These are phyloP conservation scores for Symbiodinium pilosum DNA, from an alignment of 73 alveolate species.

Conservation along the genomic window DNA sequence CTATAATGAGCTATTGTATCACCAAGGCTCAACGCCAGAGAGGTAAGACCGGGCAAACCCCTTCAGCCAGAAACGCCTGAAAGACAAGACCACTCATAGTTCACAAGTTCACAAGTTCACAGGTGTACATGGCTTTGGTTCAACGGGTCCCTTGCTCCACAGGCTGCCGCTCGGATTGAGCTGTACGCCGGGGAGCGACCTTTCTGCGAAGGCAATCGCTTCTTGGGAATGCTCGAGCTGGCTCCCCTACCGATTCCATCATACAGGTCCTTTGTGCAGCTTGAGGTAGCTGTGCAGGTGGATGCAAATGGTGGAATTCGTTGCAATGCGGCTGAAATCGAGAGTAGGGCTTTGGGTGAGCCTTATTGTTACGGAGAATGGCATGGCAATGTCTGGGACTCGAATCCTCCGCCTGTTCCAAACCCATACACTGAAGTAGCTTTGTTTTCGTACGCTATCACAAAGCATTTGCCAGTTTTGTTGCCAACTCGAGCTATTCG, in stretches of 20 bases:
- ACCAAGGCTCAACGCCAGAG: no score
- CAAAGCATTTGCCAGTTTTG: conserved; percentile 85
- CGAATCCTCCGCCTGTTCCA: conserved; percentile 25
- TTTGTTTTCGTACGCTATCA: conserved; percentile 27
- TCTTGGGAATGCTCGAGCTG: conserved; percentile 77
- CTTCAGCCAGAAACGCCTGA: no score
- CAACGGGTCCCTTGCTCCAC: no score
- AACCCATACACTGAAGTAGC: conserved; percentile 65
- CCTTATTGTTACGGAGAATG: conserved; percentile 74
- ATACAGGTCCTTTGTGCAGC: conserved; percentile 60
- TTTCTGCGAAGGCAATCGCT: conserved; percentile 81
- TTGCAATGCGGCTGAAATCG: conserved; percentile 49
- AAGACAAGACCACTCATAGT: no score
- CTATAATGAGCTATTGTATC: no score
- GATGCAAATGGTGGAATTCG: conserved; percentile 7
- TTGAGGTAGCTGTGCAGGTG: conserved; percentile 50
- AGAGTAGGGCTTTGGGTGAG: conserved; percentile 71
- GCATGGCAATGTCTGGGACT: conserved; percentile 25
- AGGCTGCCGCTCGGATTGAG: conserved; percentile 71
- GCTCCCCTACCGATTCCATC: conserved; percentile 79
- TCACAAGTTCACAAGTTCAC: no score
- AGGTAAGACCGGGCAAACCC: no score
- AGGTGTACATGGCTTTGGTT: no score
- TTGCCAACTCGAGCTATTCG: conserved; percentile 79
- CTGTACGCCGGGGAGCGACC: conserved; percentile 83